phyloP scores from a whole-genome alignment of 2,329 filamentous ascomycete genomes.

The Fusarium bactridioides region DNA sequence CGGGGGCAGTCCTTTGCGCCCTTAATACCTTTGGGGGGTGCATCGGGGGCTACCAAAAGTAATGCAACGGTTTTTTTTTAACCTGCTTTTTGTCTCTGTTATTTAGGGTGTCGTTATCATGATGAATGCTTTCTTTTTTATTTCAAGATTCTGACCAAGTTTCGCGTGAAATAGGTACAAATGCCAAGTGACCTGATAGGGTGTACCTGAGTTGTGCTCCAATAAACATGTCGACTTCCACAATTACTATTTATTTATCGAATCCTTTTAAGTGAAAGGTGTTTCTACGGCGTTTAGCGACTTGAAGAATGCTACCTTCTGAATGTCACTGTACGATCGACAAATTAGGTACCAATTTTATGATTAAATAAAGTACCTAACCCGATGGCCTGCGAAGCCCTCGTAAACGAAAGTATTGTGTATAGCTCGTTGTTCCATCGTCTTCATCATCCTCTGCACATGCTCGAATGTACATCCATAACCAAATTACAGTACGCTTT shows the following conservation, averaged over 20 bases:
- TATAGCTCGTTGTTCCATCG: constrained; percentile 19
- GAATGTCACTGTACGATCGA: background rate
- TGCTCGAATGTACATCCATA: constrained; percentile 9
- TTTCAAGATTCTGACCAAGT: background rate
- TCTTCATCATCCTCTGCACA: constrained; percentile 16
- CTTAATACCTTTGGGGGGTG: constrained; percentile 47
- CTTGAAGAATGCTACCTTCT: background rate
- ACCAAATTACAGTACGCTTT: constrained; percentile 22
- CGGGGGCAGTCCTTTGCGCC: constrained; percentile 49
- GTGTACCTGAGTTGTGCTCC: background rate
- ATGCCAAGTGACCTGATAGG: background rate
- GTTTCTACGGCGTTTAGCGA: background rate
- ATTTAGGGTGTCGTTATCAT: constrained; percentile 50
- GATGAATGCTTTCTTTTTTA: constrained; percentile 42
- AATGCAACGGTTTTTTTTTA: constrained; percentile 50
- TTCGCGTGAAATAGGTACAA: background rate
- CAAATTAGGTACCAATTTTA: constrained; percentile 17
- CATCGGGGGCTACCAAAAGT: constrained; percentile 52
- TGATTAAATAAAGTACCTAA: constrained; percentile 16
- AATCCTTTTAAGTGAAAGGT: background rate
- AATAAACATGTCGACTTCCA: background rate
- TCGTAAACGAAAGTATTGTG: constrained; percentile 35
- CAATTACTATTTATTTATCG: background rate
- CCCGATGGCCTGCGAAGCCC: constrained; percentile 6
- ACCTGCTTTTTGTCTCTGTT: constrained; percentile 47